phyloP scores from a whole-genome alignment of 208 protist species.

The Sergeia podlipaevii region DNA sequence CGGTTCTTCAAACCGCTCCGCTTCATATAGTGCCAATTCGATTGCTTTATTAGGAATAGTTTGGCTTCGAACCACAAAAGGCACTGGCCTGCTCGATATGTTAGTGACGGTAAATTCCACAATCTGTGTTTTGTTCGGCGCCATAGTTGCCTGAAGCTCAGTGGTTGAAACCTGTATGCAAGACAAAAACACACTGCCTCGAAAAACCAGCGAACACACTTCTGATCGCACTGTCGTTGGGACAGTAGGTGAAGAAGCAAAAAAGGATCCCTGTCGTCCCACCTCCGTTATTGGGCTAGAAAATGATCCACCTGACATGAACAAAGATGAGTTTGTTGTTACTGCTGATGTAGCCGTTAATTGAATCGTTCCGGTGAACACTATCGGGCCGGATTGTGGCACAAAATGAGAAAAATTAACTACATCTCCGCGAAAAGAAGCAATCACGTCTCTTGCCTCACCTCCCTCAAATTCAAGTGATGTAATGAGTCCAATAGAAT shows the following conservation, averaged over 20 bases:
- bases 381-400: not conserved
- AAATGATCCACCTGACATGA: not conserved
- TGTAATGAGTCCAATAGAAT: not conserved
- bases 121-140: conserved; percentile 68
- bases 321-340: not conserved
- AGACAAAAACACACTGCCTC: conserved; percentile 67
- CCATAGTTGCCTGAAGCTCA: conserved; percentile 68
- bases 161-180: conserved; percentile 49
- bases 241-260: not conserved
- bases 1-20: conserved; percentile 72
- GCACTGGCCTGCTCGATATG: conserved; percentile 44
- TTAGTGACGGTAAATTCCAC: conserved; percentile 75
- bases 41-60: conserved; percentile 52
- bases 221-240: conserved; percentile 19
- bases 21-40: conserved; percentile 65
- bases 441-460: not conserved
- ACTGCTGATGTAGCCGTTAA: conserved; percentile 1
- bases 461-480: not conserved
- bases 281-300: not conserved
- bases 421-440: not conserved
- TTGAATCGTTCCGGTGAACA: not conserved
- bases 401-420: not conserved
- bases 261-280: not conserved
- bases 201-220: conserved; percentile 46
- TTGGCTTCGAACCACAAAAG: conserved; percentile 75